These are phyloP conservation scores for Miamiensis avidus DNA, from an alignment of 169 alveolate species.

Conservation along the genomic window DNA sequence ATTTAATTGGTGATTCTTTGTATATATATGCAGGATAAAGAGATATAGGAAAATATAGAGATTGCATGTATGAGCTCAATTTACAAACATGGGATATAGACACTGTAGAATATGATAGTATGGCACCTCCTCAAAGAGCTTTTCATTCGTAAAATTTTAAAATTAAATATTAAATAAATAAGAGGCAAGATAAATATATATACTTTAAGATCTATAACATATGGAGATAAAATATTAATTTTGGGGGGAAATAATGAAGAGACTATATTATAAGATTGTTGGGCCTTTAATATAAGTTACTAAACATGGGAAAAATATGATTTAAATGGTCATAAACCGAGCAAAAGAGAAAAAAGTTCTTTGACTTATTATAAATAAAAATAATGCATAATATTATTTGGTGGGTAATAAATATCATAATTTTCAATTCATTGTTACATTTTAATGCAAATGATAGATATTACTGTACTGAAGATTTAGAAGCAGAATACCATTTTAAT, in stretches of 20 bases:
- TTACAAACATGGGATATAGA: not conserved
- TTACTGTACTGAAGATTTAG: not conserved
- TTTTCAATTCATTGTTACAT: not conserved
- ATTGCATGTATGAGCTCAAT: not conserved
- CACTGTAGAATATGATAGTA: not conserved
- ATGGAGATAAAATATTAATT: not conserved
- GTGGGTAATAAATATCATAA: not conserved
- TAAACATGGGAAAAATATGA: not conserved
- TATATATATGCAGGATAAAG: not conserved
- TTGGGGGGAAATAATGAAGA: not conserved
- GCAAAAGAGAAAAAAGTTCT: not conserved
- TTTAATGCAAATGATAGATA: not conserved
- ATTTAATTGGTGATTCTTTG: not conserved
- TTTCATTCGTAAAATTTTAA: not conserved
- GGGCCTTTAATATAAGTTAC: not conserved
- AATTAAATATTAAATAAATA: too few species aligned
- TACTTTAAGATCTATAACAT: not conserved
- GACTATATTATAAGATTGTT: not conserved
- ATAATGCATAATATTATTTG: not conserved
- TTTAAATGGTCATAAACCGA: not conserved
- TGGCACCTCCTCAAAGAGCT: not conserved
- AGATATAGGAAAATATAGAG: not conserved
- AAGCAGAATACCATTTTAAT: not conserved
- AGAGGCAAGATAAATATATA: too few species aligned
- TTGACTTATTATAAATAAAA: too few species aligned